These are phyloP conservation scores for Catharanthus roseus DNA, from an alignment of 257 asterid genomes.

Conservation along the genomic window DNA sequence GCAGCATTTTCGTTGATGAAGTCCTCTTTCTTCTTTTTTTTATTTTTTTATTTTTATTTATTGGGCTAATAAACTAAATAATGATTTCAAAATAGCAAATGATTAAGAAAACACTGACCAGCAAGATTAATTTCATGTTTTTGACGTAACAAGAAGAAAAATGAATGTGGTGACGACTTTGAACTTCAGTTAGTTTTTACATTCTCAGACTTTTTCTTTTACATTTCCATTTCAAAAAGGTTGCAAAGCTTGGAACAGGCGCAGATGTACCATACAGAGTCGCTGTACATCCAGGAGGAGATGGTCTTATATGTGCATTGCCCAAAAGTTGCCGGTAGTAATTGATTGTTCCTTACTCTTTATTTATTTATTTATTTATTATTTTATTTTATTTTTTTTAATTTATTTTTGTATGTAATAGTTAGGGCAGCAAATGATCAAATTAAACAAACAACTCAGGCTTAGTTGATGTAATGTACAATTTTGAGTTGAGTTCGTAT, in stretches of 20 bases:
- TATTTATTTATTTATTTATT: too few species aligned
- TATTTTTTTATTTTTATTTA: too few species aligned
- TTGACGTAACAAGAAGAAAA: background rate
- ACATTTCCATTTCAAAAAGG: conserved; percentile 29
- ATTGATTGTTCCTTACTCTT: background rate
- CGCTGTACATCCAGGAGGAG: conserved; percentile 87
- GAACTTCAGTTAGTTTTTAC: background rate
- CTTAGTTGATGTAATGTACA: background rate
- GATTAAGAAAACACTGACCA: background rate
- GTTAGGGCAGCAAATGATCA: background rate
- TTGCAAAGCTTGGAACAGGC: conserved; percentile 63
- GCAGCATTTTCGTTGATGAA: background rate
- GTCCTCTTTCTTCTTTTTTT: too few species aligned
- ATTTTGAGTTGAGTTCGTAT: background rate
- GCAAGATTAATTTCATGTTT: background rate
- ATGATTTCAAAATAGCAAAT: background rate
- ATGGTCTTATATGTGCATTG: conserved; percentile 75
- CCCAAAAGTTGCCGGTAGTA: conserved; percentile 89
- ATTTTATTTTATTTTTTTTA: background rate
- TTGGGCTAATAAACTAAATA: background rate
- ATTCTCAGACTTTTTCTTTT: background rate
- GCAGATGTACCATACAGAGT: conserved; percentile 85
- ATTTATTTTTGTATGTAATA: background rate
- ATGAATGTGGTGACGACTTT: background rate
- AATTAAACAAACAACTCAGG: background rate